Percentiles rank a stretch among this genome's conserved stretches.
phyloP scores from a whole-genome alignment of 305 asterid species.

The Fraxinus latifolia region DNA sequence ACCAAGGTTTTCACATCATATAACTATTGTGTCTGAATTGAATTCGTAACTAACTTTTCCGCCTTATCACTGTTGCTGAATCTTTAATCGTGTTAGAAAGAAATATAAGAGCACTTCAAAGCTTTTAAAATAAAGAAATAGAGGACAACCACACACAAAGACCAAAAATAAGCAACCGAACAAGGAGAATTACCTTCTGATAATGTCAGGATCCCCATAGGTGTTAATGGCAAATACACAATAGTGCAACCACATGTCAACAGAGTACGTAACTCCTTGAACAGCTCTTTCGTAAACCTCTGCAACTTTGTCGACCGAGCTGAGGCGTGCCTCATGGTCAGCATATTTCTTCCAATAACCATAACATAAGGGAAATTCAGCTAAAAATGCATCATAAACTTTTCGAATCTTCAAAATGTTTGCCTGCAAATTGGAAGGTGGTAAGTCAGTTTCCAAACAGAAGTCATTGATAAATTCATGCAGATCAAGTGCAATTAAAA shows the following conservation, averaged over 20 bases:
- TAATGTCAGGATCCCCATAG: constrained; percentile 82
- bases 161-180: constrained; percentile 24
- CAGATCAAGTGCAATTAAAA: background rate
- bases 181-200: constrained; percentile 67
- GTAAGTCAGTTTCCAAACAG: background rate
- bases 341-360: constrained; percentile 99
- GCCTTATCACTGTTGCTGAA: constrained; percentile 59
- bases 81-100: constrained; percentile 70
- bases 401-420: constrained; percentile 71
- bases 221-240: constrained; percentile 79
- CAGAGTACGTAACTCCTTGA: constrained; percentile 97
- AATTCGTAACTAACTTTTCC: constrained; percentile 65
- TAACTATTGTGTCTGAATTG: constrained; percentile 41
- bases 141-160: constrained; percentile 28
- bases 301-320: constrained; percentile 83
- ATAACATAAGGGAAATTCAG: constrained; percentile 93
- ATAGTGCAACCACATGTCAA: constrained; percentile 98
- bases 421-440: constrained; percentile 45
- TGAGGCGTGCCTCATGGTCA: constrained; percentile 91
- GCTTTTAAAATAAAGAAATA: constrained; percentile 36
- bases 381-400: constrained; percentile 86
- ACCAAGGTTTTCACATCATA: constrained; percentile 50
- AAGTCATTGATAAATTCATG: background rate
- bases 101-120: constrained; percentile 40
- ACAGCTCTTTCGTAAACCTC: constrained; percentile 95